Base-by-base conservation (phyloP, 176 grass and related monocot genomes). In the Tuctoria greenei region DNA sequence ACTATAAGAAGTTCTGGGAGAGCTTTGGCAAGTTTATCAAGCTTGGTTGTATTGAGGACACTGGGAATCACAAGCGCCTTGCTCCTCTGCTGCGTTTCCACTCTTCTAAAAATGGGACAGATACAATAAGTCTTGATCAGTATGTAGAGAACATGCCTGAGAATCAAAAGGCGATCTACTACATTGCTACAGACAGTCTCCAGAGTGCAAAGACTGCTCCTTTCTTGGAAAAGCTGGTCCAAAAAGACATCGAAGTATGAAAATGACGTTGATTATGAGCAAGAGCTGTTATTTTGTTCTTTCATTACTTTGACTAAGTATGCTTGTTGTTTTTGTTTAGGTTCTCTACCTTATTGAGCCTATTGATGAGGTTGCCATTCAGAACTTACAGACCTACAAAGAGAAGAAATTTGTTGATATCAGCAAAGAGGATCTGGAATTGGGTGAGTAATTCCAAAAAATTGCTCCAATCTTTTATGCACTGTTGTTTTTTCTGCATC, bases 401-500 rank as follows among this genome's bases (percentile, higher is more conserved):
- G 93, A 96, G 84, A 96, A 96, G 77, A 92, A 96, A 55, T 92
- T 96, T 83, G 93, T 92, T 31, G 93, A 92, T 75, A 92, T 96
- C 68, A 92, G 93, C 81, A 96, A 96, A 80, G 93, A 96, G 54
- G 93, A 96, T 58, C 62, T 96, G 15, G 93, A 96, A 85, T 65
- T 96, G 47, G 84, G 93, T 96, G 69, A 89, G 81, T n/a, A 64
- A 86, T 57, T 85, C 7, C 57, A 35, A 24, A 72, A 66, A 17
- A 66, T 67, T 76, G 7, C 13, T 73, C 8, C 40, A 38, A 38
- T 13, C 44, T 44, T 25, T 47, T 77, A 5, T 24, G 15, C 16
- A 36, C 49, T 60, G 12, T 10, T 97, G 14, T 90, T 64, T 78
- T 64, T 63, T 73, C n/a, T 66, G 1, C 28, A 38, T 64, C 25